Percentiles rank a stretch among this genome's conserved stretches.
Conservation (phyloP, 805 yeast species). For the Wickerhamomyces alni region DNA sequence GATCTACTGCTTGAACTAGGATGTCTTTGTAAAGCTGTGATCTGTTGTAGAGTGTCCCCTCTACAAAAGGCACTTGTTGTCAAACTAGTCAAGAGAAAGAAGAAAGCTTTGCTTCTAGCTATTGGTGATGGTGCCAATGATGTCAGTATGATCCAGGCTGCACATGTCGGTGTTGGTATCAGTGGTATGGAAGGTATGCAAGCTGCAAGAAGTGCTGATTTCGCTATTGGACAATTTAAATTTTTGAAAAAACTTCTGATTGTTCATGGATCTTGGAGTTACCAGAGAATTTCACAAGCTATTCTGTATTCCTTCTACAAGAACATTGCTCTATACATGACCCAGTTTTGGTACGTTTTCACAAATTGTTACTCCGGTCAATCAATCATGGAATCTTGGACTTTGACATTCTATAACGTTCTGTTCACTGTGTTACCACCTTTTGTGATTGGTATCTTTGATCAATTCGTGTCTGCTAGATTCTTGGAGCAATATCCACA, state of each 20-base stretch:
- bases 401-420: constrained; percentile 91
- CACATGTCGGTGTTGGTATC: constrained; percentile 98
- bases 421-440: constrained; percentile 95
- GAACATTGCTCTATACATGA: constrained; percentile 92
- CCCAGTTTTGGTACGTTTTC: constrained; percentile 97
- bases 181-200: constrained; percentile 99
- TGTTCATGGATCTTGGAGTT: constrained; percentile 98
- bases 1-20: constrained; percentile 76
- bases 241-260: constrained; percentile 74
- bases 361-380: constrained; percentile 92
- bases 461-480: constrained; percentile 90
- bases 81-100: constrained; percentile 82
- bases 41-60: constrained; percentile 97
- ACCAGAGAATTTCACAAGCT: constrained; percentile 89
- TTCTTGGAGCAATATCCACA: constrained; percentile 89
- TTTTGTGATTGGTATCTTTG: constrained; percentile 92
- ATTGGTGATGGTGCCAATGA: constrained; percentile 99
- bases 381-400: constrained; percentile 96
- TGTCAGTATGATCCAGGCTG: constrained; percentile 98
- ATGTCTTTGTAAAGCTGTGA: constrained; percentile 86
- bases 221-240: constrained; percentile 93
- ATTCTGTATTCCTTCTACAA: constrained; percentile 93
- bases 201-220: constrained; percentile 97
- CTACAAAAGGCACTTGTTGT: constrained; percentile 95
- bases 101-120: constrained; percentile 69